These are phyloP conservation scores for Yueomyces sp. DNA, from an alignment of 1,139 yeast species.

Conservation along the genomic window DNA sequence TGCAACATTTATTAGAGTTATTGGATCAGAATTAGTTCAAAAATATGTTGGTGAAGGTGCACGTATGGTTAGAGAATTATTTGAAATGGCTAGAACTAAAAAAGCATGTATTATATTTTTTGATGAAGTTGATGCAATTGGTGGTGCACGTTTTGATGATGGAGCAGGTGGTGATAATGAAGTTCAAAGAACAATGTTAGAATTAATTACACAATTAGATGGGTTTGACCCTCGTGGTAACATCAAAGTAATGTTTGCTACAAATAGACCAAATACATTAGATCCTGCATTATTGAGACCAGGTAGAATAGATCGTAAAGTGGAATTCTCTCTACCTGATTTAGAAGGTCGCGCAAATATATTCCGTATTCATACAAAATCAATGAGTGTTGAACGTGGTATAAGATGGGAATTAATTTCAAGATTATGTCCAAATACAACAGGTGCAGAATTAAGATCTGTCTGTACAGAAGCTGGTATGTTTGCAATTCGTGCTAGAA, in stretches of 20 bases:
- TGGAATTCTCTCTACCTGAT: slow-evolving; percentile 91
- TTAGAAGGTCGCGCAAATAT: slow-evolving; percentile 95
- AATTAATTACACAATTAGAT: slow-evolving; percentile 89
- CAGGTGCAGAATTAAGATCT: slow-evolving; percentile 95
- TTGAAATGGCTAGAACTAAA: slow-evolving; percentile 97
- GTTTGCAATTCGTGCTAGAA: slow-evolving; percentile 97
- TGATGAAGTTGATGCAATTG: slow-evolving; percentile 97
- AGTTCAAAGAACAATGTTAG: slow-evolving; percentile 98
- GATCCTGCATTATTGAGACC: slow-evolving; percentile 98
- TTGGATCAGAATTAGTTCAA: slow-evolving; percentile 95
- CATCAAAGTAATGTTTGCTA: slow-evolving; percentile 98
- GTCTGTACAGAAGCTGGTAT: slow-evolving; percentile 98
- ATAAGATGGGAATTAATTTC: slow-evolving; percentile 98
- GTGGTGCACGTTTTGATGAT: slow-evolving; percentile 97
- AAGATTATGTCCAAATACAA: slow-evolving; percentile 91
- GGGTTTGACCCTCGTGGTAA: slow-evolving; percentile 98
- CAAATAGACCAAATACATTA: slow-evolving; percentile 92
- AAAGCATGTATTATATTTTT: slow-evolving; percentile 89
- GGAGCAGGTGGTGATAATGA: slow-evolving; percentile 99
- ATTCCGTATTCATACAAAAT: slow-evolving; percentile 90
- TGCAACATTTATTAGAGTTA: slow-evolving; percentile 94
- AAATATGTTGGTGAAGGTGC: slow-evolving; percentile 99
- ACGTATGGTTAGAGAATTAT: slow-evolving; percentile 94
- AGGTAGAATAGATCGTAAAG: slow-evolving; percentile 96
- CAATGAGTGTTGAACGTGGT: slow-evolving; percentile 94